Base-by-base conservation (phyloP, 352 stramenopile species). In the Globisporangium cederbergense region DNA sequence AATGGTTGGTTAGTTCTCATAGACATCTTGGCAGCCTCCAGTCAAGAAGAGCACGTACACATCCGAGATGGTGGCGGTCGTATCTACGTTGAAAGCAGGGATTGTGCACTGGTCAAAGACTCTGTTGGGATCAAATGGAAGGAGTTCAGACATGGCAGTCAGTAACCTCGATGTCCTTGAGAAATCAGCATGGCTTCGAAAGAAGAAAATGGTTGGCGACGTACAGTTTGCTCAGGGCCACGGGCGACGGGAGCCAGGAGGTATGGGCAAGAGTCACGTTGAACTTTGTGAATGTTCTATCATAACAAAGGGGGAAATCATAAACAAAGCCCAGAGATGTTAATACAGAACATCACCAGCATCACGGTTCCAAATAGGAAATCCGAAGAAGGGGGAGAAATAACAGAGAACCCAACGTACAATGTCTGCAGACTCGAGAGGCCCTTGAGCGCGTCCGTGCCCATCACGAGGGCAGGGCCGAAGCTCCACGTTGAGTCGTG, bases 91-190 rank as follows among this genome's bases (percentile, higher is more conserved):
- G 58, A 90, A 83, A 0, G 55, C 68, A 3, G 71, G 47, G 42
- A 89, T 70, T 14, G 66, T 75, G 10, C 69, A 65, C 7, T 64
- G 49, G 30, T 83, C 74, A 62, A 90, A 80, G 9, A 79, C 70
- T 54, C 81, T 90, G 55, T 32, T 20, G 18, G 2, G 9, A n/a
- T 28, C 20, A 46, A 18, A 58, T 30, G 43, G 16, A 40, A 1
- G 28, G 36, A 42, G 3, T 42, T 42, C 36, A 4, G 20, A 43
- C 8, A 56, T 14, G 14, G 20, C 18, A 25, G 20, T 40, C 16
- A 42, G 32, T 4, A 56, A 59, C 4, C 62, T 32, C 16, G 55
- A 4, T 13, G 25, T 42, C 1, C 9, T 56, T 36, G 11, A 46
- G 4, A 22, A 32, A 16, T 59, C 32, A 36, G 28, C 52, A 28